A percentile compares a stretch with the other conserved stretches of the same genome.
Evolutionary conservation across 352 stramenopile genomes (phyloP).

Genomic region (Globisporangium acanthophoron): DNA sequence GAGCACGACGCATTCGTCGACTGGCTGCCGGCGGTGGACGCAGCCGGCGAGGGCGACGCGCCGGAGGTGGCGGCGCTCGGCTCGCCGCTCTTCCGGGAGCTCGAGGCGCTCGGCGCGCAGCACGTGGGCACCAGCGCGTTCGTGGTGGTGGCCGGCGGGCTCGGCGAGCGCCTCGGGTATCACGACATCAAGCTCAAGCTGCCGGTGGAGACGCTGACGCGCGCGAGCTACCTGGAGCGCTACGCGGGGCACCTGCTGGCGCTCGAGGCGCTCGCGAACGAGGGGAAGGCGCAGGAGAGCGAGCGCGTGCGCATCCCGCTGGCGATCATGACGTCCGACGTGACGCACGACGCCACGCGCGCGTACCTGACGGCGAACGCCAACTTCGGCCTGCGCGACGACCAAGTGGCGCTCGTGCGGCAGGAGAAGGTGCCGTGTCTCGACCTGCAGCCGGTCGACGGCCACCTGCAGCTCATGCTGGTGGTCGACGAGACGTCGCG

Average conservation of each 20-base stretch:
- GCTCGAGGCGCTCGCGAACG: slow-evolving; percentile 59
- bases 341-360: slow-evolving; percentile 91
- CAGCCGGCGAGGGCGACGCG: not conserved
- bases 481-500: slow-evolving; percentile 35
- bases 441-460: slow-evolving; percentile 16
- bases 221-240: slow-evolving; percentile 89
- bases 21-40: slow-evolving; percentile 42
- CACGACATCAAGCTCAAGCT: slow-evolving; percentile 96
- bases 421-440: slow-evolving; percentile 95
- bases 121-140: slow-evolving; percentile 87
- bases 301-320: slow-evolving; percentile 72
- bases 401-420: slow-evolving; percentile 94
- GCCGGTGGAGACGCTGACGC: slow-evolving; percentile 89
- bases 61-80: slow-evolving; percentile 28
- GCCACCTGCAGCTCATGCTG: slow-evolving; percentile 41
- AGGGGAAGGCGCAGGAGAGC: not conserved
- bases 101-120: slow-evolving; percentile 40
- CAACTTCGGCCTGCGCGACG: slow-evolving; percentile 92
- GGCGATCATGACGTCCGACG: slow-evolving; percentile 97
- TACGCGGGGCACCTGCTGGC: slow-evolving; percentile 94
- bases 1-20: slow-evolving; percentile 22
- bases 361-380: slow-evolving; percentile 87
- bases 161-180: slow-evolving; percentile 97
- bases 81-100: slow-evolving; percentile 29
- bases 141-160: slow-evolving; percentile 95